These are phyloP conservation scores for Hypoxylon lienhwacheense DNA, from an alignment of 495 filamentous ascomycete genomes.

Conservation along the genomic window DNA sequence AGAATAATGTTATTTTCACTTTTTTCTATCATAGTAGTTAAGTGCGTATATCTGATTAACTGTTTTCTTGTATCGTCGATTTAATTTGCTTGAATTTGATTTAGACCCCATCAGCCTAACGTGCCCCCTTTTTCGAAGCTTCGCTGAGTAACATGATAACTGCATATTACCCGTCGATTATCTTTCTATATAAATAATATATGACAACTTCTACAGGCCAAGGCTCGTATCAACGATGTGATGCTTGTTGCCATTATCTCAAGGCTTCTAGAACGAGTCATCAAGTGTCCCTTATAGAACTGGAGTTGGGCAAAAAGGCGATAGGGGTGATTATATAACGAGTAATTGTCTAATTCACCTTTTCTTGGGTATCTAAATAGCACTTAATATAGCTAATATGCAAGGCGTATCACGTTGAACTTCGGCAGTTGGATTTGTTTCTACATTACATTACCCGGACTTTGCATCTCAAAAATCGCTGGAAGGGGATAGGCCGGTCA, in stretches of 20 bases:
- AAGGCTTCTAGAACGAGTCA: neutral
- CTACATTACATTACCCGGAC: slow-evolving; percentile 2
- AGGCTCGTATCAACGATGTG: too few relatives aligned
- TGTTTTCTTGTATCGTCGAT: too few relatives aligned
- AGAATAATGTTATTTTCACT: too few relatives aligned
- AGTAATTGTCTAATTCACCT: too few relatives aligned
- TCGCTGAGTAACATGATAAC: neutral
- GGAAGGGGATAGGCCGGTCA: neutral
- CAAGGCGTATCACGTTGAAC: neutral
- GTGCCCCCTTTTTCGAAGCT: too few relatives aligned
- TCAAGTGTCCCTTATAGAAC: too few relatives aligned
- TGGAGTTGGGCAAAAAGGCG: too few relatives aligned
- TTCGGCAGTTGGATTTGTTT: neutral
- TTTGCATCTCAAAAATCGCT: neutral
- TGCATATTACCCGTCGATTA: neutral
- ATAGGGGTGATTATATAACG: too few relatives aligned
- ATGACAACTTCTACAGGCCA: neutral
- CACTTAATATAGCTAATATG: neutral
- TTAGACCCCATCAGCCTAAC: too few relatives aligned
- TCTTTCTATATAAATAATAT: neutral
- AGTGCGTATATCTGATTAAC: too few relatives aligned
- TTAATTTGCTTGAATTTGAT: neutral
- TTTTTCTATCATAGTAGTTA: too few relatives aligned
- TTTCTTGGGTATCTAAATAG: neutral
- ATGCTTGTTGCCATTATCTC: slow-evolving; percentile 1